Conservation (phyloP, 2,329 filamentous ascomycete species). For the Orbilia blumenaviensis region DNA sequence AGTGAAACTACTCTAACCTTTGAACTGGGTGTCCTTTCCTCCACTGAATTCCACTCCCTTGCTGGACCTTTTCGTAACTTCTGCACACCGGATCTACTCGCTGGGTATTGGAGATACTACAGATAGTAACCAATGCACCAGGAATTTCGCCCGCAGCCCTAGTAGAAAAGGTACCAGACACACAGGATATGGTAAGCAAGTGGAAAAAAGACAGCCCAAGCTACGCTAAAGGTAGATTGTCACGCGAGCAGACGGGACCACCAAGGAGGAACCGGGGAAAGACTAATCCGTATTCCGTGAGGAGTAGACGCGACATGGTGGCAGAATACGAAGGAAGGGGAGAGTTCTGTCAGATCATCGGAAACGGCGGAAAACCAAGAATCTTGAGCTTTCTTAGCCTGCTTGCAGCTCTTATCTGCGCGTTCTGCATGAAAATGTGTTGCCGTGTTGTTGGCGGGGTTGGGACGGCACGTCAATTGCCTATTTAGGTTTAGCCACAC, state of each 20-base stretch:
- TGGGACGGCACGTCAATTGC: constrained; percentile 16
- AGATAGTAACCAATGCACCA: constrained; percentile 20
- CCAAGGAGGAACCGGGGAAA: constrained; percentile 16
- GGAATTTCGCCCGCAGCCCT: constrained; percentile 4
- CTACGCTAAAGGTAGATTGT: constrained; percentile 40
- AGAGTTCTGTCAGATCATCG: constrained; percentile 37
- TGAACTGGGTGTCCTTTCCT: background rate
- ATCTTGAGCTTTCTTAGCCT: constrained; percentile 42
- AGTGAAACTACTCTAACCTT: constrained; percentile 27
- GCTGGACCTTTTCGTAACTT: background rate
- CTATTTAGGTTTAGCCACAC: constrained; percentile 9
- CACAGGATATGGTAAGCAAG: constrained; percentile 14
- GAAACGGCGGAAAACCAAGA: constrained; percentile 48
- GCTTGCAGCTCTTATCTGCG: constrained; percentile 21
- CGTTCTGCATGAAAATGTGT: constrained; percentile 11
- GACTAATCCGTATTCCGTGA: constrained; percentile 11
- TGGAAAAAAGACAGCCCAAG: background rate
- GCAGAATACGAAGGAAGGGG: background rate
- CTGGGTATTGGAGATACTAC: constrained; percentile 19
- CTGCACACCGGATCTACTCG: constrained; percentile 5
- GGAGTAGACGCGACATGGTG: constrained; percentile 32
- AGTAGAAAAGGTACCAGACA: constrained; percentile 35
- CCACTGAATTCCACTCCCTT: constrained; percentile 15
- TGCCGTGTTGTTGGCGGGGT: constrained; percentile 25
- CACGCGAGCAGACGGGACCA: constrained; percentile 48